Evolutionary conservation across 2,329 filamentous ascomycete species (phyloP).

Genomic region (Neofusicoccum ribis): DNA sequence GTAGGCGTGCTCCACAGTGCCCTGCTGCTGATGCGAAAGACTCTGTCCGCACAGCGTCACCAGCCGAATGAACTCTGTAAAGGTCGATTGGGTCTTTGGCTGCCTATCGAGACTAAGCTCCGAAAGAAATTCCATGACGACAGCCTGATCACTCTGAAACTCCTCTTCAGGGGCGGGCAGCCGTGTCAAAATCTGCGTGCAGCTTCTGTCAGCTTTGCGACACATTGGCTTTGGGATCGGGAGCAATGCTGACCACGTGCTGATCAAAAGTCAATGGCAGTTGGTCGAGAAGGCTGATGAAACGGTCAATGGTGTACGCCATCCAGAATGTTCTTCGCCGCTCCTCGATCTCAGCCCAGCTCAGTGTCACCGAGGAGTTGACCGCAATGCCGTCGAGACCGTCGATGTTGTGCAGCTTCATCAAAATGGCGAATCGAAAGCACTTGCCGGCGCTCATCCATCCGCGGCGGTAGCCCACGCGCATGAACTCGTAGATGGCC

Average conservation of each 20-base stretch:
- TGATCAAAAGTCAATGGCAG: conserved; percentile 36
- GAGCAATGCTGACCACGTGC: conserved; percentile 21
- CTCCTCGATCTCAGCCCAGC: conserved; percentile 34
- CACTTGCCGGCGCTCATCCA: conserved; percentile 41
- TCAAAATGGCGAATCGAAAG: conserved; percentile 40
- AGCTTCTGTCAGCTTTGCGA: too few species aligned
- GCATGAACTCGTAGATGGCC: conserved; percentile 40
- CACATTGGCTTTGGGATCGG: too few species aligned
- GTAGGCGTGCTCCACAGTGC: background rate
- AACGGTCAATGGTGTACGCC: conserved; percentile 41
- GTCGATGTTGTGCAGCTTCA: conserved; percentile 40
- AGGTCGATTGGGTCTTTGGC: conserved; percentile 28
- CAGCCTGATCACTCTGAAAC: conserved; percentile 37
- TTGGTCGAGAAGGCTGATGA: conserved; percentile 35
- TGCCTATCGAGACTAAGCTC: conserved; percentile 29
- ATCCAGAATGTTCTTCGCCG: conserved; percentile 43
- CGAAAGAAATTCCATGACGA: conserved; percentile 31
- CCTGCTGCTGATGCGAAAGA: conserved; percentile 6
- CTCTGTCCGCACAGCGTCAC: conserved; percentile 26
- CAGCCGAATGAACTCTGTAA: conserved; percentile 36
- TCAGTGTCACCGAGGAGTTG: conserved; percentile 22
- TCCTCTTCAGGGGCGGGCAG: conserved; percentile 38
- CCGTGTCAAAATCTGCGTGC: conserved; percentile 34
- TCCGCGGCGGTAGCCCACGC: conserved; percentile 33
- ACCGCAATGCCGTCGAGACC: conserved; percentile 20